phyloP scores from a whole-genome alignment of 129 eudicot genomes.

The Smallanthus sonchifolius region DNA sequence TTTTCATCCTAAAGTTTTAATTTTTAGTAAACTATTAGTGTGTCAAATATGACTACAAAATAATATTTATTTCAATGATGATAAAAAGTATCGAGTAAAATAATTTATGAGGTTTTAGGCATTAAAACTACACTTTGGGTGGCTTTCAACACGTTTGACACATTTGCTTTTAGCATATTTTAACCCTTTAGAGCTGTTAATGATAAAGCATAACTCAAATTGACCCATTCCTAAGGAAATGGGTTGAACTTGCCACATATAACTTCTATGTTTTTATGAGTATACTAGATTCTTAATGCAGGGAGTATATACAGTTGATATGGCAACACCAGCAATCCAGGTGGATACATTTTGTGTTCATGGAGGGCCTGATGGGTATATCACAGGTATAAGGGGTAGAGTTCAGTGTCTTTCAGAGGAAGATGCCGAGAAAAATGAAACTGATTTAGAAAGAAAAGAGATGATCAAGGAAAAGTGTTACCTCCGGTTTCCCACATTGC shows the following conservation, averaged over 20 bases:
- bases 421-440: neutral
- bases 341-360: conserved; percentile 95
- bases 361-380: conserved; percentile 84
- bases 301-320: conserved; percentile 58
- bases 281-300: conserved; percentile 27
- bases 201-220: neutral
- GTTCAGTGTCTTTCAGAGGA: conserved; percentile 10
- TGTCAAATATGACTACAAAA: neutral
- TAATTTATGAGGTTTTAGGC: neutral
- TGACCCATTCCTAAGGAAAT: neutral
- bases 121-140: neutral
- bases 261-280: neutral
- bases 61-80: neutral
- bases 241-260: neutral
- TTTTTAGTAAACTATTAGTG: neutral
- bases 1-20: neutral
- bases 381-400: conserved; percentile 73
- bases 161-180: neutral
- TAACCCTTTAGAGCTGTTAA: neutral
- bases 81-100: neutral
- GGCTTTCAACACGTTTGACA: neutral
- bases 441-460: conserved; percentile 7
- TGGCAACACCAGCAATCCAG: conserved; percentile 55
- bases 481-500: conserved; percentile 70
- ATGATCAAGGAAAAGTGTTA: conserved; percentile 60